A percentile compares a stretch with the other conserved stretches of the same genome.
phyloP scores from a whole-genome alignment of 495 filamentous ascomycete species.

The Xylaria intraflava region DNA sequence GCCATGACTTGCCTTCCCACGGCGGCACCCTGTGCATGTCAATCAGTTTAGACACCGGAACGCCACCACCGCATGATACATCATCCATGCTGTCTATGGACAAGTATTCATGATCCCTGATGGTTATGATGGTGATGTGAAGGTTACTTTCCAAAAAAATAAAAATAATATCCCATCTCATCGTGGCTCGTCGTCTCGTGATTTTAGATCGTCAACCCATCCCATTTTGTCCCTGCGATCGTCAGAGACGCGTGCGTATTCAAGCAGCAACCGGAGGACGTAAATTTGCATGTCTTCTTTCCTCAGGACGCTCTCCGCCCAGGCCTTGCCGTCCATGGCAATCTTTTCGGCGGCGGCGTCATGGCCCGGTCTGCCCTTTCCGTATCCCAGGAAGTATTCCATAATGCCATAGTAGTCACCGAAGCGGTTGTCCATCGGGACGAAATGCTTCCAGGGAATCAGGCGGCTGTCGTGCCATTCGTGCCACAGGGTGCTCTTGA shows the following conservation, averaged over 20 bases:
- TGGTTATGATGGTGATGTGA: constrained; percentile 5
- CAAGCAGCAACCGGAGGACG: constrained; percentile 58
- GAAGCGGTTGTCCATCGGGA: constrained; percentile 81
- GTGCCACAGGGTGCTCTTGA: constrained; percentile 68
- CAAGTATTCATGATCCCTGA: background rate
- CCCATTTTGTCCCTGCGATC: constrained; percentile 60
- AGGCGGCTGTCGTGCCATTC: constrained; percentile 71
- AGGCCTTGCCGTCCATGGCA: constrained; percentile 55
- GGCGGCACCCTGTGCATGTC: background rate
- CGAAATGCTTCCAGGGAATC: constrained; percentile 66
- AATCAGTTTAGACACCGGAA: constrained; percentile 12
- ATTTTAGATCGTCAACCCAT: constrained; percentile 48
- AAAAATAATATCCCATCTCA: background rate
- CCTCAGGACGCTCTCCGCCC: constrained; percentile 63
- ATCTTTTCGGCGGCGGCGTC: constrained; percentile 56
- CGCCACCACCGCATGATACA: constrained; percentile 23
- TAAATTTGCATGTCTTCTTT: constrained; percentile 70
- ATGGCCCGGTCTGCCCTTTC: constrained; percentile 38
- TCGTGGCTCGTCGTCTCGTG: constrained; percentile 9
- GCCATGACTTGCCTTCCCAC: background rate
- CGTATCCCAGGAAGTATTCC: constrained; percentile 67
- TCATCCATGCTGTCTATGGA: background rate
- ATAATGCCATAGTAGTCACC: constrained; percentile 70
- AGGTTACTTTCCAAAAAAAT: background rate
- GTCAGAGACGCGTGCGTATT: constrained; percentile 62